These are phyloP conservation scores for Fusarium drepaniforme DNA, from an alignment of 2,329 filamentous ascomycete species.

Conservation along the genomic window DNA sequence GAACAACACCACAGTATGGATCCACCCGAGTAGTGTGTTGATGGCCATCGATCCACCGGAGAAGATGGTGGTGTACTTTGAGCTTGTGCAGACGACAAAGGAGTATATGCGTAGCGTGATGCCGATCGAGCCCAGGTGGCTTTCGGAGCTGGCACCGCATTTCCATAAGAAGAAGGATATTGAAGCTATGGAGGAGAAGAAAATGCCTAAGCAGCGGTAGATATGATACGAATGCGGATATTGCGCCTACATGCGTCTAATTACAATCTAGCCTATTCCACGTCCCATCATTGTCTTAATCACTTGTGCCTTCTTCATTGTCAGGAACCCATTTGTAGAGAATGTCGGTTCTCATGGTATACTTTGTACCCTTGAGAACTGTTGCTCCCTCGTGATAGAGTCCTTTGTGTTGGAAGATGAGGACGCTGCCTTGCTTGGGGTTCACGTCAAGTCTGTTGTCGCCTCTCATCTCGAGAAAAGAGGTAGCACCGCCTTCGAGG, in stretches of 20 bases:
- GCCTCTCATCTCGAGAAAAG: slow-evolving; percentile 61
- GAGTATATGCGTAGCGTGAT: slow-evolving; percentile 94
- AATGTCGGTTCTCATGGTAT: slow-evolving; percentile 68
- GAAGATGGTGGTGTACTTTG: slow-evolving; percentile 90
- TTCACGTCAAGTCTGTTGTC: slow-evolving; percentile 63
- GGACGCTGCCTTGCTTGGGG: slow-evolving; percentile 67
- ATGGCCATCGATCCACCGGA: slow-evolving; percentile 80
- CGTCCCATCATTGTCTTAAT: not conserved
- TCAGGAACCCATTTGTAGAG: slow-evolving; percentile 57
- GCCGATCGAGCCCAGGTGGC: slow-evolving; percentile 86
- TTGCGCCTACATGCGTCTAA: slow-evolving; percentile 7
- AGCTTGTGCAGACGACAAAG: slow-evolving; percentile 84
- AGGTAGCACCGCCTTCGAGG: slow-evolving; percentile 66
- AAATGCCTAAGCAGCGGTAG: slow-evolving; percentile 55
- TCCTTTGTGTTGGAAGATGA: slow-evolving; percentile 69
- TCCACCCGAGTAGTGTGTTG: slow-evolving; percentile 90
- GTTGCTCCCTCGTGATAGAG: slow-evolving; percentile 67
- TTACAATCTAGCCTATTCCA: not conserved
- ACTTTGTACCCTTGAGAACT: slow-evolving; percentile 65
- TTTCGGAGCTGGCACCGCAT: slow-evolving; percentile 92
- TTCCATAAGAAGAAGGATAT: slow-evolving; percentile 94
- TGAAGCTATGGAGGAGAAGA: slow-evolving; percentile 84
- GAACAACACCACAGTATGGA: slow-evolving; percentile 86
- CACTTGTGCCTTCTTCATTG: not conserved
- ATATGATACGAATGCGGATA: slow-evolving; percentile 13